These are phyloP conservation scores for Brasenia schreberi DNA, from an alignment of 164 flowering plant genomes.

Conservation along the genomic window DNA sequence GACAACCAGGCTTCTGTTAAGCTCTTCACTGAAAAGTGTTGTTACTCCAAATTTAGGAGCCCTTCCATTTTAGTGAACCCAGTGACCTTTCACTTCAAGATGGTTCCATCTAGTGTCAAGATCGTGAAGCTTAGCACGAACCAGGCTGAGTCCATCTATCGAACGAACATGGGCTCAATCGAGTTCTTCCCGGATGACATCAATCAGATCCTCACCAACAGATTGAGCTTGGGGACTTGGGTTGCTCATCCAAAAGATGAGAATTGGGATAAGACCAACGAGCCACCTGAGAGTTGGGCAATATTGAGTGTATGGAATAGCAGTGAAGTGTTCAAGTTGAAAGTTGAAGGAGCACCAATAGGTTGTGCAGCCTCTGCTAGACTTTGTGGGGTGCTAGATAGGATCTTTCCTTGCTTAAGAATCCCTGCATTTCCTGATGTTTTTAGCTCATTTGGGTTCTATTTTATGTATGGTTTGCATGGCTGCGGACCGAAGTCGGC, in stretches of 20 bases:
- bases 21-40: conserved; percentile 37
- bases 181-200: conserved; percentile 66
- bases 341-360: conserved; percentile 30
- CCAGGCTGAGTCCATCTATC: conserved; percentile 42
- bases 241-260: conserved; percentile 31
- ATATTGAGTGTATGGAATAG: conserved; percentile 71
- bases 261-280: conserved; percentile 7
- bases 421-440: conserved; percentile 35
- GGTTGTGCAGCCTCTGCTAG: conserved; percentile 21
- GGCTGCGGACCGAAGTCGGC: conserved; percentile 35
- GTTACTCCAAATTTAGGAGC: conserved; percentile 33
- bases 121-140: conserved; percentile 26
- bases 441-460: conserved; percentile 42
- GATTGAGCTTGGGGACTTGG: conserved; percentile 62
- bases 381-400: conserved; percentile 17
- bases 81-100: conserved; percentile 12
- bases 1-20: conserved; percentile 47
- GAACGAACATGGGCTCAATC: conserved; percentile 21
- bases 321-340: conserved; percentile 46
- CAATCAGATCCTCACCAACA: conserved; percentile 26
- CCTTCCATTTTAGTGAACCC: conserved; percentile 52
- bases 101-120: conserved; percentile 12
- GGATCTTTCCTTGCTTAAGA: conserved; percentile 29
- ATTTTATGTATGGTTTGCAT: conserved; percentile 51
- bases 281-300: conserved; percentile 37